Conservation (phyloP, 2,329 filamentous ascomycete genomes). For the Cladosporium sp. region DNA sequence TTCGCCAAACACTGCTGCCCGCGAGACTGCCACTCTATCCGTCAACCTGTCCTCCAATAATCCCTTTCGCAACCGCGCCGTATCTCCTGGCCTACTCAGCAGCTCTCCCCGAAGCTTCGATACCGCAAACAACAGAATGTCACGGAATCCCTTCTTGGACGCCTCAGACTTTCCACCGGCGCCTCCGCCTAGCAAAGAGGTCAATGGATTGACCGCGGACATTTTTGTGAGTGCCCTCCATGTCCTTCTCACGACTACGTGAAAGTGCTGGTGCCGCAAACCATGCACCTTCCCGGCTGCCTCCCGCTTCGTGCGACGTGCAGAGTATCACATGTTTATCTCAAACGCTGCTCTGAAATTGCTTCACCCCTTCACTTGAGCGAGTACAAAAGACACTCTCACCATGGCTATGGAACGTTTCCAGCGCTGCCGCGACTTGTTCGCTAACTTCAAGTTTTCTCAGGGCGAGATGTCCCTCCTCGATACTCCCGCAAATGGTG, state of each 20-base stretch:
- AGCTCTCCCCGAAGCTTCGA: constrained; percentile 32
- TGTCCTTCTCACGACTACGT: background rate
- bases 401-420: constrained; percentile 43
- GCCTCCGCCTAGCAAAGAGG: constrained; percentile 20
- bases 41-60: constrained; percentile 74
- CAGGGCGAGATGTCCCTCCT: constrained; percentile 70
- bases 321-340: constrained; percentile 8
- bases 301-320: constrained; percentile 10
- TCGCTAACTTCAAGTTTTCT: constrained; percentile 46
- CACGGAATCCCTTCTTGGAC: constrained; percentile 74
- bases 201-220: constrained; percentile 62
- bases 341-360: constrained; percentile 4
- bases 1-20: constrained; percentile 45
- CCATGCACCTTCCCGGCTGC: background rate
- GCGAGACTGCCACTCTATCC: constrained; percentile 55
- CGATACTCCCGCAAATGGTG: constrained; percentile 54
- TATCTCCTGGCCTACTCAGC: constrained; percentile 54
- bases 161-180: constrained; percentile 29
- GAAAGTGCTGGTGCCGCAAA: background rate
- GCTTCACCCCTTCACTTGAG: background rate
- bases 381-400: background rate
- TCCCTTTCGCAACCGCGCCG: constrained; percentile 73
- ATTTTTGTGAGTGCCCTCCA: constrained; percentile 69
- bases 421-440: constrained; percentile 41
- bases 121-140: constrained; percentile 48